phyloP scores from a whole-genome alignment of 768 basidiomycete species.

The Coprinopsis cinerea region DNA sequence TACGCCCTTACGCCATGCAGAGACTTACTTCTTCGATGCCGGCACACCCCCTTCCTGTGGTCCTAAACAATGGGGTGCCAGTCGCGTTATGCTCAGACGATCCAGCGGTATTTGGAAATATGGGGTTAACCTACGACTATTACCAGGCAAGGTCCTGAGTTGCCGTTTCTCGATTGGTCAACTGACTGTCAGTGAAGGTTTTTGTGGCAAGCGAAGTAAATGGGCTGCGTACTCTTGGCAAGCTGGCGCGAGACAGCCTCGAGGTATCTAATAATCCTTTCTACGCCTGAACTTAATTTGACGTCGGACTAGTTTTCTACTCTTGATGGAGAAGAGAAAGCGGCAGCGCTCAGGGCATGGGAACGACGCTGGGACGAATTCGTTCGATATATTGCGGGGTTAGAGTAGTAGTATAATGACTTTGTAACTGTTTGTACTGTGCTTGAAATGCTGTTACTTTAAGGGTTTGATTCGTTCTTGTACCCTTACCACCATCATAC shows the following conservation, averaged over 20 bases:
- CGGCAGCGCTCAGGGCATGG: conserved; percentile 35
- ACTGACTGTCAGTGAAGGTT: conserved; percentile 18
- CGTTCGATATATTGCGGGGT: conserved; percentile 24
- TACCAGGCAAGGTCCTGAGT: conserved; percentile 38
- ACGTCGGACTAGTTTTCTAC: conserved; percentile 41
- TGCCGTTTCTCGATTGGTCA: background rate
- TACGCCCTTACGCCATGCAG: conserved; percentile 25
- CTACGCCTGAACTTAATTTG: background rate
- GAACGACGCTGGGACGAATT: conserved; percentile 44
- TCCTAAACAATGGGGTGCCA: conserved; percentile 68
- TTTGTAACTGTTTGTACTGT: conserved; percentile 24
- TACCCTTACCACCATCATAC: conserved; percentile 12
- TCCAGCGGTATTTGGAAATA: conserved; percentile 70
- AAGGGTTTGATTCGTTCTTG: conserved; percentile 10
- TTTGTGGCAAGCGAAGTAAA: conserved; percentile 64
- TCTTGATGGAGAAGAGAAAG: conserved; percentile 42
- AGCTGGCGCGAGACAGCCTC: conserved; percentile 62
- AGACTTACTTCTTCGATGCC: conserved; percentile 75
- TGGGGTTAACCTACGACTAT: conserved; percentile 74
- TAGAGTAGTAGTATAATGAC: conserved; percentile 12
- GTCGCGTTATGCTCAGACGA: conserved; percentile 72
- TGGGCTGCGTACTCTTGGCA: conserved; percentile 55
- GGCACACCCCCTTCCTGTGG: conserved; percentile 67
- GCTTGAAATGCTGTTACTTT: conserved; percentile 12
- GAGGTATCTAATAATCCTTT: conserved; percentile 30